Conservation (phyloP, 106 monocot species). For the Acanthochlamys bracteata region DNA sequence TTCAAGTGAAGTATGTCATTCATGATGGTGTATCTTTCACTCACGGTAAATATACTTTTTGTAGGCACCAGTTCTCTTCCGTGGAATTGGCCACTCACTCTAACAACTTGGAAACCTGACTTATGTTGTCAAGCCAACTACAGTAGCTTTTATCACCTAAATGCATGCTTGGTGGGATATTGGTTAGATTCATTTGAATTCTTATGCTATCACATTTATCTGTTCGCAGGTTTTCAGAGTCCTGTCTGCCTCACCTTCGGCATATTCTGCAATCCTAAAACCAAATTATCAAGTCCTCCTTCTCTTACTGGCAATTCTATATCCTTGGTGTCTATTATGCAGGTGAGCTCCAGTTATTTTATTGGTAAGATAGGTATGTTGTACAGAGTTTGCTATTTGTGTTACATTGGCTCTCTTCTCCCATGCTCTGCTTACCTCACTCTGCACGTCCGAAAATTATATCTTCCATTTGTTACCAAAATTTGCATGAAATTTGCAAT, state of each 20-base stretch:
- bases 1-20: not conserved
- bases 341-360: conserved; percentile 32
- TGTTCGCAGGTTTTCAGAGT: conserved; percentile 67
- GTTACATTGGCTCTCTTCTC: no score
- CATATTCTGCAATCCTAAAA: conserved; percentile 90
- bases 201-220: not conserved
- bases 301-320: conserved; percentile 79
- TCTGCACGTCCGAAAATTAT: no score
- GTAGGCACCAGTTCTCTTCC: conserved; percentile 90
- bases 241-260: conserved; percentile 82
- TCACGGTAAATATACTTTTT: conserved; percentile 5
- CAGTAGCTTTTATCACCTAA: not conserved
- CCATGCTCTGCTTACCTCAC: no score
- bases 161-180: not conserved
- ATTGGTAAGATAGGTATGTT: not conserved
- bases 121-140: not conserved
- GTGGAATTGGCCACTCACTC: conserved; percentile 89
- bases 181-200: not conserved
- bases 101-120: conserved; percentile 56
- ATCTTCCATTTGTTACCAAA: no score
- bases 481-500: no score
- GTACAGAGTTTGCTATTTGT: no score
- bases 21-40: not conserved
- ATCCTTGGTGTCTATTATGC: conserved; percentile 89
- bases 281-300: conserved; percentile 57